Evolutionary conservation across 331 rosid genomes (phyloP), one percentile per base, ranked within the genome.

Genomic region (Ulmus americana): DNA sequence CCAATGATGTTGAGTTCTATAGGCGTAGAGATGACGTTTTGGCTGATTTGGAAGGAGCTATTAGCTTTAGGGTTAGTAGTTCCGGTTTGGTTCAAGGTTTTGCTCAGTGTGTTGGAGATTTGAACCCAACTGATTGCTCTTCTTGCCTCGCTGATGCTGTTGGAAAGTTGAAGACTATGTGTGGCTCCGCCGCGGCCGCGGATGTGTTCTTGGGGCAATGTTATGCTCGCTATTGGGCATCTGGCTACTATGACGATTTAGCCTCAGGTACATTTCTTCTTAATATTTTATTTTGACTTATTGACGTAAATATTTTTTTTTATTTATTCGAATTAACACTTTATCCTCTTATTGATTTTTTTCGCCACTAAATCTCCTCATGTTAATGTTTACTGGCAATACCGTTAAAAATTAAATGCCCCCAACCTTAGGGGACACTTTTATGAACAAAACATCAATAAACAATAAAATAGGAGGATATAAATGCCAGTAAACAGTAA

Each of bases 161-260:
- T 44, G 95, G 88, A 7, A 92, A 87, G 83, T 47, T 89, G 49
- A 92, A 89, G 82, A 85, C 67, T 63, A 47, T 89, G 9, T 92
- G 98, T 50, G 98, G 98, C 15, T 80, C 98, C 0, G 95, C 98
- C 11, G 95, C 91, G 5, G 84, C 89, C 14, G 95, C 87, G 45
- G 90, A 87, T 62, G 91, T 86, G 70, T 92, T 80, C 83, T 79
- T 92, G 86, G 95, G 80, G 47, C 97, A 89, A 45, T 92, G 98
- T 59, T 92, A 86, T 74, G 95, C 95, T 48, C 73, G 80, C 13
- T 92, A 89, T 54, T 83, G 95, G 95, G 95, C 90, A 0, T 89
- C 94, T 50, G 98, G 98, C 42, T 92, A 86, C 82, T 86, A 86
- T 55, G 82, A 28, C 35, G 35, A 80, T 51, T 49, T 61, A 18